Conservation (phyloP, 2,329 filamentous ascomycete species). For the Apiospora sp. region DNA sequence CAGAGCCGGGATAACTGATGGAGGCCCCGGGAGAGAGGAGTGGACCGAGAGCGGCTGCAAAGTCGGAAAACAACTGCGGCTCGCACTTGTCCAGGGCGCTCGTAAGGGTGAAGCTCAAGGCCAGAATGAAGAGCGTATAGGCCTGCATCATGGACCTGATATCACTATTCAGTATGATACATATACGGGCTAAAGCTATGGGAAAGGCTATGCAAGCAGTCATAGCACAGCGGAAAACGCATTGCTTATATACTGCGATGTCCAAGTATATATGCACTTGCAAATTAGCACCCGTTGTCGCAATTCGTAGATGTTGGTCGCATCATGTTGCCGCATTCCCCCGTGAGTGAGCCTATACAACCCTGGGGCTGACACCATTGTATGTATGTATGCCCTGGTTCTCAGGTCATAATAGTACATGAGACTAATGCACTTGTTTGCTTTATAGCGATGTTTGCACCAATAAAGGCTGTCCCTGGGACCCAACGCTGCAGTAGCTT, state of each 20-base stretch:
- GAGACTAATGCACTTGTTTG: not conserved
- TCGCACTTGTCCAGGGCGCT: not conserved
- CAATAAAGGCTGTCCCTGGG: not conserved
- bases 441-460: not conserved
- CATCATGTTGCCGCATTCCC: not conserved
- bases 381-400: not conserved
- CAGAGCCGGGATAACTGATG: conserved; percentile 1
- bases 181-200: not conserved
- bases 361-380: not conserved
- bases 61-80: not conserved
- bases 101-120: not conserved
- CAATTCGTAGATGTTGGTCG: too few species aligned
- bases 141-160: not conserved
- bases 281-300: not conserved
- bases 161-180: not conserved
- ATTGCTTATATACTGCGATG: not conserved
- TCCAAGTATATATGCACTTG: not conserved
- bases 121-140: not conserved
- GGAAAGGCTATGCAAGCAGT: not conserved
- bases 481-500: not conserved
- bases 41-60: not conserved
- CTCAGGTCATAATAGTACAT: not conserved
- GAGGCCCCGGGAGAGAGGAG: not conserved
- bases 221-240: not conserved
- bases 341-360: not conserved